Evolutionary conservation across 2,329 filamentous ascomycete genomes (phyloP).

Genomic region (Orbilia quercus): DNA sequence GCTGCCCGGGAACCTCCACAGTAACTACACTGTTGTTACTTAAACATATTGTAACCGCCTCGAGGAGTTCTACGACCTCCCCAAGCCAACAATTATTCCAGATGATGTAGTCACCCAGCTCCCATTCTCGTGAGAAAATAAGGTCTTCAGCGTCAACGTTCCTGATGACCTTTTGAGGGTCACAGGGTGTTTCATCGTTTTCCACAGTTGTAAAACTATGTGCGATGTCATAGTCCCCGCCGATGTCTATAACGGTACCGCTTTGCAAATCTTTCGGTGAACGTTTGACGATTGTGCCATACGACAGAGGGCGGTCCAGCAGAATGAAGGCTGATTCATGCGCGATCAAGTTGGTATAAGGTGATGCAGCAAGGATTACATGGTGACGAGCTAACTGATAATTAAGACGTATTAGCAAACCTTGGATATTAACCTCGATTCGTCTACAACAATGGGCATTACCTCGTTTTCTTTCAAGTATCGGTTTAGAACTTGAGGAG

Average conservation of each 20-base stretch:
- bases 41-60: conserved; percentile 68
- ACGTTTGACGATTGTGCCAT: conserved; percentile 70
- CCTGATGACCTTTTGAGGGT: conserved; percentile 35
- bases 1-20: conserved; percentile 65
- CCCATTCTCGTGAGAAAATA: conserved; percentile 64
- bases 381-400: conserved; percentile 66
- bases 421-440: conserved; percentile 56
- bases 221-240: conserved; percentile 60
- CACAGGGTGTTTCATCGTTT: conserved; percentile 61
- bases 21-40: conserved; percentile 69
- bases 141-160: conserved; percentile 65
- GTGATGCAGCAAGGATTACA: conserved; percentile 63
- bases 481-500: conserved; percentile 31
- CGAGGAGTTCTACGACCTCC: conserved; percentile 66
- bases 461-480: conserved; percentile 58
- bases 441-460: not conserved
- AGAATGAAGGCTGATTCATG: conserved; percentile 66
- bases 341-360: conserved; percentile 64
- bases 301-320: conserved; percentile 68
- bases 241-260: conserved; percentile 69
- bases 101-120: conserved; percentile 68
- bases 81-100: conserved; percentile 70
- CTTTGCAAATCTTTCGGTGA: conserved; percentile 66
- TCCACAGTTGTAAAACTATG: conserved; percentile 45
- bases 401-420: conserved; percentile 8